These are phyloP conservation scores for Hortiboletus flavorubellus DNA, from an alignment of 768 basidiomycete genomes.

Conservation along the genomic window DNA sequence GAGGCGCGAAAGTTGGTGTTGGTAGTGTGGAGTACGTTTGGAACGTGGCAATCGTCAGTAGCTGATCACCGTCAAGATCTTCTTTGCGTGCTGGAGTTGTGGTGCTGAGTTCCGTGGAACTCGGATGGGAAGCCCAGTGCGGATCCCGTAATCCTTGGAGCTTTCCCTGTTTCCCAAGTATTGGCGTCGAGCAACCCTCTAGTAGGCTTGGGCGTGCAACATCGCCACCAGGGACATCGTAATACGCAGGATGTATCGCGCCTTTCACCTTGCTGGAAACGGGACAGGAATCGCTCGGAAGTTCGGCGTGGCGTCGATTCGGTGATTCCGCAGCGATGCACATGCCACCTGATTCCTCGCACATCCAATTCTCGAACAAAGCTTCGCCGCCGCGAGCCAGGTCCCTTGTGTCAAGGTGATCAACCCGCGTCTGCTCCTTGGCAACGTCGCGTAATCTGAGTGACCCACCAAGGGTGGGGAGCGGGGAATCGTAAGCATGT, in stretches of 20 bases:
- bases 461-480: neutral
- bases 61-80: conserved; percentile 22
- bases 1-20: conserved; percentile 27
- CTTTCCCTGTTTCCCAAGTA: conserved; percentile 1
- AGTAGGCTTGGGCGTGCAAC: neutral
- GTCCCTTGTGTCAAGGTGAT: neutral
- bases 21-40: conserved; percentile 27
- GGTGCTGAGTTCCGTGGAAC: conserved; percentile 10
- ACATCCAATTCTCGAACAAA: conserved; percentile 1
- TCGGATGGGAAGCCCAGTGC: conserved; percentile 1
- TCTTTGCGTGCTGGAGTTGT: conserved; percentile 8
- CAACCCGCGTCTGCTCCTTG: conserved; percentile 3
- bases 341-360: conserved; percentile 1
- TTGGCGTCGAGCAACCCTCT: neutral
- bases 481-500: conserved; percentile 7
- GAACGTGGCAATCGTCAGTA: conserved; percentile 14
- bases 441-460: conserved; percentile 3
- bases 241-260: neutral
- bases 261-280: neutral
- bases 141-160: neutral
- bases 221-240: neutral
- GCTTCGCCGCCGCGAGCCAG: neutral
- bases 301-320: neutral
- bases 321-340: neutral
- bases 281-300: neutral